Evolutionary conservation across 116 monocot species (phyloP).

Genomic region (Posidonia oceanica): DNA sequence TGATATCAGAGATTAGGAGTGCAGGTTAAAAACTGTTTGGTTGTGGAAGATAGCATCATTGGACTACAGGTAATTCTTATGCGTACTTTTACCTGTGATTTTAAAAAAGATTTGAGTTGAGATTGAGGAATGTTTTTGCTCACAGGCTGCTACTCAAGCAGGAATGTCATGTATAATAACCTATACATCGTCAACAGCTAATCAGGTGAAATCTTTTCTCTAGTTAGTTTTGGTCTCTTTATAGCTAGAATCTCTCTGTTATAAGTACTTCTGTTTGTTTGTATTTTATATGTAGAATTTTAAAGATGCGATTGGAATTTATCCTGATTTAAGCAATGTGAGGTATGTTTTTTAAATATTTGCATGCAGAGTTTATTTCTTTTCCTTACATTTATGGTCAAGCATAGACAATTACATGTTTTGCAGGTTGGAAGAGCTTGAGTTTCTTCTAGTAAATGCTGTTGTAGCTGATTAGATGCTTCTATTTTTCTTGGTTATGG

Average conservation of each 20-base stretch:
- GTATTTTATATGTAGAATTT: constrained; percentile 51
- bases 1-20: constrained; percentile 46
- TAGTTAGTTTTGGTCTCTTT: not conserved
- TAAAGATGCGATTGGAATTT: constrained; percentile 73
- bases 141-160: constrained; percentile 83
- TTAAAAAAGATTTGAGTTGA: not conserved
- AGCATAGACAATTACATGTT: not conserved
- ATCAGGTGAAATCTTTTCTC: constrained; percentile 34
- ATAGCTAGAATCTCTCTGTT: not conserved
- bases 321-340: constrained; percentile 70
- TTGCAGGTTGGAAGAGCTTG: constrained; percentile 77
- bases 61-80: constrained; percentile 65
- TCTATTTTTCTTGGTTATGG: not conserved
- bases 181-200: constrained; percentile 85
- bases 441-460: constrained; percentile 33
- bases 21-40: constrained; percentile 56
- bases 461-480: constrained; percentile 5
- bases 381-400: constrained; percentile 5
- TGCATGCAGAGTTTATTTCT: constrained; percentile 10
- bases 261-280: not conserved
- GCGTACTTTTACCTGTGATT: not conserved
- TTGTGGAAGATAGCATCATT: constrained; percentile 96
- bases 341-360: constrained; percentile 43
- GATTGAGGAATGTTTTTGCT: constrained; percentile 5
- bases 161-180: constrained; percentile 94